Percentiles rank a stretch among this genome's conserved stretches.
Evolutionary conservation across 345 rosid genomes (phyloP).

Genomic region (Crucihimalaya himalaica): DNA sequence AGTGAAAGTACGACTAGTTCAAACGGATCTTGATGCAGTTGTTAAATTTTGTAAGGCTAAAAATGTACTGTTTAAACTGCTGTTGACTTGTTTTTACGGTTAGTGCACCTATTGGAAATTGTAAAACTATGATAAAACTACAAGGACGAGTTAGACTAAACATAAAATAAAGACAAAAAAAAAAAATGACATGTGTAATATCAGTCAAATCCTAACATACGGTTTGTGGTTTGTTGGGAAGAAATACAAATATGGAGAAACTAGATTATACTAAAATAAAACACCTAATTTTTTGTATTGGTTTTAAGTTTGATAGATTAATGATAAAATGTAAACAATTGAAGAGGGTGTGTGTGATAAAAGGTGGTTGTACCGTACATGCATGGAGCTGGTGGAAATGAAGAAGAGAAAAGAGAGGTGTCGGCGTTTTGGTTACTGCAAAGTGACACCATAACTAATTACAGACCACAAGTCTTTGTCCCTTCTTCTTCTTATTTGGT

Average conservation of each 20-base stretch:
- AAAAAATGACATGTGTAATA: not conserved
- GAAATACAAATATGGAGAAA: constrained; percentile 20
- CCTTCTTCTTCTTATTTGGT: constrained; percentile 42
- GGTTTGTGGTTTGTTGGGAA: constrained; percentile 28
- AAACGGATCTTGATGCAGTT: not conserved
- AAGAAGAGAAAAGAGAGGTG: constrained; percentile 33
- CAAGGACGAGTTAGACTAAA: not conserved
- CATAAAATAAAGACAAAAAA: not conserved
- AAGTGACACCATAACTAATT: constrained; percentile 72
- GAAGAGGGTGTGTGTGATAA: constrained; percentile 30
- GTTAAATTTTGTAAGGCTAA: not conserved
- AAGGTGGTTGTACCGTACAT: constrained; percentile 42
- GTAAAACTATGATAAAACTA: not conserved
- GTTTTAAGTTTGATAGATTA: not conserved
- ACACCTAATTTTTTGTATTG: not conserved
- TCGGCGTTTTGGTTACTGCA: constrained; percentile 38
- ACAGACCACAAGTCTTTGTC: constrained; percentile 79
- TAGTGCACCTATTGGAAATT: not conserved
- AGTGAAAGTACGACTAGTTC: not conserved
- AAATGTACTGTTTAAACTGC: not conserved
- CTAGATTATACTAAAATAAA: not conserved
- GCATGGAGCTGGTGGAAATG: constrained; percentile 47
- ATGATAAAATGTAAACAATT: not conserved
- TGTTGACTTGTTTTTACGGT: not conserved
- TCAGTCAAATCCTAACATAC: not conserved